Conservation (phyloP, 345 rosid species). For the Pistacia vera region DNA sequence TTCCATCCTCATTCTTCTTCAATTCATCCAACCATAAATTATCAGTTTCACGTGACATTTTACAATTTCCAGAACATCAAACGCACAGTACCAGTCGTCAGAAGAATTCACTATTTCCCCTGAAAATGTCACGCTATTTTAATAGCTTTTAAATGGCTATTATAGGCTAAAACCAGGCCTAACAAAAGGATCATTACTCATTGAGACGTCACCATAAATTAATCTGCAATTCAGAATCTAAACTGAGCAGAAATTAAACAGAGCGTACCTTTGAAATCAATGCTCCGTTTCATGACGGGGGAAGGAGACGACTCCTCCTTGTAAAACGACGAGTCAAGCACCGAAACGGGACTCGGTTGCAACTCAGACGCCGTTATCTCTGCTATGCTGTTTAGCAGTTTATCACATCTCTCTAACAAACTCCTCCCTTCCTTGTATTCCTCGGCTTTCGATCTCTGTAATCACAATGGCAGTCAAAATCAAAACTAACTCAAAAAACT, state of each 20-base stretch:
- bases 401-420: constrained; percentile 83
- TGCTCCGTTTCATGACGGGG: constrained; percentile 78
- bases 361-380: constrained; percentile 74
- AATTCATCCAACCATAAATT: background rate
- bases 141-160: background rate
- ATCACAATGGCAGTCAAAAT: background rate
- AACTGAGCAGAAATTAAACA: background rate
- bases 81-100: background rate
- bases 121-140: background rate
- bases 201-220: constrained; percentile 27
- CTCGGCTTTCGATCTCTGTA: constrained; percentile 59
- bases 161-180: background rate
- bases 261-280: constrained; percentile 67
- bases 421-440: constrained; percentile 63
- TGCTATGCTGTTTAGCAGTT: constrained; percentile 85
- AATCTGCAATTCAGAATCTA: constrained; percentile 9
- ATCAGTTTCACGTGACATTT: constrained; percentile 28
- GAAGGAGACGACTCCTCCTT: constrained; percentile 85
- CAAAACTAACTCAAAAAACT: background rate
- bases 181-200: background rate
- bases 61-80: constrained; percentile 10
- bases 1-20: constrained; percentile 2
- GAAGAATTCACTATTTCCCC: background rate
- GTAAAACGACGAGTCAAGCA: constrained; percentile 83
- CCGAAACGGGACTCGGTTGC: constrained; percentile 97